Evolutionary conservation across 352 stramenopile species (phyloP).

Genomic region (Phytophthora pini): DNA sequence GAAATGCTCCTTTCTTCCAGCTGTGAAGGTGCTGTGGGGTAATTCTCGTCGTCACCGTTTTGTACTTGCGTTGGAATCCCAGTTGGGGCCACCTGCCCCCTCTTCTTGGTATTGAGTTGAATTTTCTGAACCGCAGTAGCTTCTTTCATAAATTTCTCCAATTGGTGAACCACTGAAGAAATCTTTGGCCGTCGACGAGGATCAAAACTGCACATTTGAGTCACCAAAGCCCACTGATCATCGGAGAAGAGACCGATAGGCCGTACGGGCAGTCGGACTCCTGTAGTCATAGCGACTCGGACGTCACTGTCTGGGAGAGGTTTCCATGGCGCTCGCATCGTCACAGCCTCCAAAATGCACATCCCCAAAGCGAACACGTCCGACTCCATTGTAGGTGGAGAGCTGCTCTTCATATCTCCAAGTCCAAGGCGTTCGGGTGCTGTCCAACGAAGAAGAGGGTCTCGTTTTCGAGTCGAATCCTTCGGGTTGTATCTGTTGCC

Average conservation of each 20-base stretch:
- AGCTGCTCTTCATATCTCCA: neutral
- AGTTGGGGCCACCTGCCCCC: no score
- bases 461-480: neutral
- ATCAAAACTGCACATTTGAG: conserved; percentile 23
- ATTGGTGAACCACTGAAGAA: conserved; percentile 16
- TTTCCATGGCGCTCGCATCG: conserved; percentile 17
- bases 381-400: conserved; percentile 11
- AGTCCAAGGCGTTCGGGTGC: conserved; percentile 21
- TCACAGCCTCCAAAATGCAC: conserved; percentile 27
- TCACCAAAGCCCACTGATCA: conserved; percentile 14
- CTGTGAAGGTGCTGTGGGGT: no score
- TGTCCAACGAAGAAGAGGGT: conserved; percentile 22
- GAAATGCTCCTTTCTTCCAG: no score
- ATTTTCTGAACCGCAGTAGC: neutral
- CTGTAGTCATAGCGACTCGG: neutral
- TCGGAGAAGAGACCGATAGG: conserved; percentile 16
- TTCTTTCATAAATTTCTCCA: conserved; percentile 7
- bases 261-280: conserved; percentile 6
- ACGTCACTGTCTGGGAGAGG: conserved; percentile 13
- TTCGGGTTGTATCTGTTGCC: conserved; percentile 1
- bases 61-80: no score
- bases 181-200: conserved; percentile 16
- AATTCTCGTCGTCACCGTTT: no score
- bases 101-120: no score
- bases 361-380: conserved; percentile 27